Evolutionary conservation across 2,329 filamentous ascomycete genomes (phyloP), one percentile per base, ranked within the genome.

Genomic region (Chaetothyriales sp.): DNA sequence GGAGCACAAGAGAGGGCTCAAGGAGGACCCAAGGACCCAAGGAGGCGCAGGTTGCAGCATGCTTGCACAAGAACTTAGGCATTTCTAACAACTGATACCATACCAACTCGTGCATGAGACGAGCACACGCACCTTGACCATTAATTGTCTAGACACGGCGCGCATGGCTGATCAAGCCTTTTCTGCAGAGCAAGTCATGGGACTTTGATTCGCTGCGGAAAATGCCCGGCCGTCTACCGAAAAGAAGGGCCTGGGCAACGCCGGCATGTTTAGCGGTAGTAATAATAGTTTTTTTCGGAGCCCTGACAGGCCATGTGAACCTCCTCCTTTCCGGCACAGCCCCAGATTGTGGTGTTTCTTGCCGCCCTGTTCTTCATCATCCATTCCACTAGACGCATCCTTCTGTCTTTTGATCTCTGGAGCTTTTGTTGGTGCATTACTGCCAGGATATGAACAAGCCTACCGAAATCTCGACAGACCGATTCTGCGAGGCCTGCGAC

Each of bases 391-490:
- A 9, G 2, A 36, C 28, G 18, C 39, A 47, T 32, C 32, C 20
- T 32, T 46, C 43, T 8, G 15, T 39, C 42, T 36, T 36, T 8
- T 25, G 22, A 25, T 6, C 3, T 25, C 8, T 51, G 46, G 25
- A 28, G 9, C 18, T 42, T 12, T 26, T 50, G 53, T 36, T 39
- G 7, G 15, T 39, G 10, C 10, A 39, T 15, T 39, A 39, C 32
- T 52, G 53, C 56, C 54, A 59, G 58, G 59, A 53, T 59, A 60
- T 60, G 58, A 60, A 60, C 58, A 59, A 59, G 52, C 57, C 57
- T 54, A 59, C 57, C 20, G 57, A 54, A 39, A 57, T 56, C 44
- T 49, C 56, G 43, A 57, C 56, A 43, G 57, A 57, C 51, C 57
- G 57, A 52, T 60, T 60, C 58, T 58, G 55, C 51, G 58, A 60